phyloP scores from a whole-genome alignment of 805 yeast species.

The Saturnispora bothae region DNA sequence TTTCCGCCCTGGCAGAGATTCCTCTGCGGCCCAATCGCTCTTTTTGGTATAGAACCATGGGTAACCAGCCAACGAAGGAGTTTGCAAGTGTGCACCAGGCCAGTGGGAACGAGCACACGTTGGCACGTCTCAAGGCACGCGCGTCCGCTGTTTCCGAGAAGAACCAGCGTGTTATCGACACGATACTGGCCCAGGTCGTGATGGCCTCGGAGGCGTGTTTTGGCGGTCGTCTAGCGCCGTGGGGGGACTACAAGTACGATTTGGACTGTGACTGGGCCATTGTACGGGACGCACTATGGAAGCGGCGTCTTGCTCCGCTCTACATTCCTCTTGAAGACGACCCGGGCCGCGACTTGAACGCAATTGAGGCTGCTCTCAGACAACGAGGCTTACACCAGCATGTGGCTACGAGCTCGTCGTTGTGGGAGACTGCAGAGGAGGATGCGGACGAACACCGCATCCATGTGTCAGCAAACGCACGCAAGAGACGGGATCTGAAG shows the following conservation, averaged over 20 bases:
- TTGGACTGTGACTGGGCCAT: conserved; percentile 63
- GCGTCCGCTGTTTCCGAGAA: conserved; percentile 17
- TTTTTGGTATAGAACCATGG: too few species aligned
- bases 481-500: conserved; percentile 41
- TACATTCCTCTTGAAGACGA: conserved; percentile 81
- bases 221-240: conserved; percentile 91
- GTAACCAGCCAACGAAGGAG: conserved; percentile 3
- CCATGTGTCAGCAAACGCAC: conserved; percentile 36
- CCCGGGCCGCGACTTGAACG: conserved; percentile 52
- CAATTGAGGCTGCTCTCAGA: conserved; percentile 43
- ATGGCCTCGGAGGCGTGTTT: conserved; percentile 65
- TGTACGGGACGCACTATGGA: conserved; percentile 61
- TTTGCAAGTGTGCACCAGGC: too few species aligned
- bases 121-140: neutral
- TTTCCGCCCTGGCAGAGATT: too few species aligned
- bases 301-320: conserved; percentile 77
- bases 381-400: conserved; percentile 4
- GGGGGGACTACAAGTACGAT: conserved; percentile 73
- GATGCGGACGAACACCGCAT: conserved; percentile 53
- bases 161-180: conserved; percentile 41
- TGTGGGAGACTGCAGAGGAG: conserved; percentile 48
- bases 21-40: too few species aligned
- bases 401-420: conserved; percentile 28
- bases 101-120: too few species aligned
- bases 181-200: conserved; percentile 48